Conservation (phyloP, 176 grass and related monocot species). For the Cenchrus fungigraminus region DNA sequence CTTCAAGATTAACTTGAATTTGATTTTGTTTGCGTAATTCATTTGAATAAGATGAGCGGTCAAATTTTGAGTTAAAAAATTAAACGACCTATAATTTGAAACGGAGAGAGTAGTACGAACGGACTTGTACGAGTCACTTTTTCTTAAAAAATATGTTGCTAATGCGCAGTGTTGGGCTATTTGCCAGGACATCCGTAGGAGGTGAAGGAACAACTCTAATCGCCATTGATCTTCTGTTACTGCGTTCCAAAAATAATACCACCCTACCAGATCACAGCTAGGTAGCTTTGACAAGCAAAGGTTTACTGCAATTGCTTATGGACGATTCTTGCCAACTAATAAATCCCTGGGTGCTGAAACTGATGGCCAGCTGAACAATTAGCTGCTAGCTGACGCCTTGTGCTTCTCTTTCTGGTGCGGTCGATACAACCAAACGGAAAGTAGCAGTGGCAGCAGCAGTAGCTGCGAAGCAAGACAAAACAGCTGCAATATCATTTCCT, state of each 20-base stretch:
- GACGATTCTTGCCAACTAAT: not conserved
- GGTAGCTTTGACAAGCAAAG: conserved; percentile 4
- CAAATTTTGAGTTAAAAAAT: no score
- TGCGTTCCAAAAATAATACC: not conserved
- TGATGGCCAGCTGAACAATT: not conserved
- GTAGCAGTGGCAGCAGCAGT: not conserved
- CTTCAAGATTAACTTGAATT: no score
- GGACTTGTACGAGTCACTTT: no score
- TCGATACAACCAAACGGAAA: conserved; percentile 41
- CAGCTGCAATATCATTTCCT: not conserved
- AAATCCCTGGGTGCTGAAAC: conserved; percentile 9
- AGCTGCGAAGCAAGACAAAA: not conserved
- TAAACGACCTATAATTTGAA: no score
- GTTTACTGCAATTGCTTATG: not conserved
- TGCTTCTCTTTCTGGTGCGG: conserved; percentile 30
- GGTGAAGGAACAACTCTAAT: not conserved
- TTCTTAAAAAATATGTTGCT: no score
- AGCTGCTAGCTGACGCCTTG: not conserved
- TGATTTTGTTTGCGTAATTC: no score
- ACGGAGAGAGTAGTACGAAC: no score
- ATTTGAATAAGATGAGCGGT: no score
- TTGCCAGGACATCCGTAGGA: not conserved
- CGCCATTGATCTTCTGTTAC: not conserved
- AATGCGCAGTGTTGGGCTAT: not conserved
- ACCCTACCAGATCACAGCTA: not conserved